Percentiles rank a stretch among this genome's conserved stretches.
Conservation (phyloP, 148 eudicot species). For the Fagopyrum homotropicum region DNA sequence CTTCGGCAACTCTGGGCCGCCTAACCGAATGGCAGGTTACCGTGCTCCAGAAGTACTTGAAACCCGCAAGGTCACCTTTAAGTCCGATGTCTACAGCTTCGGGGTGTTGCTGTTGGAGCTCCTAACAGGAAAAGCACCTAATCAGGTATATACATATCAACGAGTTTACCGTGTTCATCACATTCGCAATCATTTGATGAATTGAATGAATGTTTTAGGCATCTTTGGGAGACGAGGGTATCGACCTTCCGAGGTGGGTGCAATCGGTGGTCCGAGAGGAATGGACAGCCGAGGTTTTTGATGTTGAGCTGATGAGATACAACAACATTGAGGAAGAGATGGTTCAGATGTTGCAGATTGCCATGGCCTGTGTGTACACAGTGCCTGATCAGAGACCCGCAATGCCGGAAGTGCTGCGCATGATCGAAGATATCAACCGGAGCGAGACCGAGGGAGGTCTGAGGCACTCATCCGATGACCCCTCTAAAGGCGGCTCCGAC, state of each 20-base stretch:
- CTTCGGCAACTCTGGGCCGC: slow-evolving; percentile 27
- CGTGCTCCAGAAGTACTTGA: slow-evolving; percentile 64
- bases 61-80: slow-evolving; percentile 46
- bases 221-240: slow-evolving; percentile 90
- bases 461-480: slow-evolving; percentile 81
- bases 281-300: slow-evolving; percentile 98
- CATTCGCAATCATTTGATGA: background rate
- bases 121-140: slow-evolving; percentile 66
- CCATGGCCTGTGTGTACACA: slow-evolving; percentile 79
- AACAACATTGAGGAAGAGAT: slow-evolving; percentile 93
- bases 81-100: slow-evolving; percentile 66
- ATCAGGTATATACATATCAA: slow-evolving; percentile 29
- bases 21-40: slow-evolving; percentile 52
- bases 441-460: slow-evolving; percentile 70
- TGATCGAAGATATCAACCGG: slow-evolving; percentile 82
- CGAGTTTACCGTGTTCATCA: background rate
- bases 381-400: slow-evolving; percentile 90
- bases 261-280: slow-evolving; percentile 94
- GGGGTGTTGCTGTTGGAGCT: slow-evolving; percentile 58
- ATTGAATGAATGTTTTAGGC: slow-evolving; percentile 11
- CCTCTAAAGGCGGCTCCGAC: slow-evolving; percentile 77
- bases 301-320: slow-evolving; percentile 92
- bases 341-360: slow-evolving; percentile 92
- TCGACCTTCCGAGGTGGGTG: slow-evolving; percentile 95
- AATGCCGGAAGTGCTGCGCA: slow-evolving; percentile 75